Evolutionary conservation across 2,329 filamentous ascomycete species (phyloP).

Genomic region (Trichoderma brevicompactum): DNA sequence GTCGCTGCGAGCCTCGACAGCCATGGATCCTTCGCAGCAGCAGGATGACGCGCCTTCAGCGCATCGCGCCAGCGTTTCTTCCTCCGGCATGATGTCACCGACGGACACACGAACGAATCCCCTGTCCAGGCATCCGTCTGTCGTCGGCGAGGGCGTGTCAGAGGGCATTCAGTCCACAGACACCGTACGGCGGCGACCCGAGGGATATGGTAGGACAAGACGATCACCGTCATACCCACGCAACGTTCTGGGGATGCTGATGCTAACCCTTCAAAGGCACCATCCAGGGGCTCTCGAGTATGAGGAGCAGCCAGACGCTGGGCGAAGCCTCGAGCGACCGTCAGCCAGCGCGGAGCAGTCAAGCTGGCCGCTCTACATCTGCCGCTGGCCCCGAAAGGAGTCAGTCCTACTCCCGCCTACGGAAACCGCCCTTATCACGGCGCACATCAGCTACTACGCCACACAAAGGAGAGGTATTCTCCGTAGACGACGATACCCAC

Average conservation of each 20-base stretch:
- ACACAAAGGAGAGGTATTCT: constrained; percentile 84
- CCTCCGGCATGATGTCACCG: constrained; percentile 50
- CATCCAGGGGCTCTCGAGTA: constrained; percentile 34
- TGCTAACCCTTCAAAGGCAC: constrained; percentile 34
- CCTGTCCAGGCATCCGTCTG: constrained; percentile 42
- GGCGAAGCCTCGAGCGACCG: constrained; percentile 47
- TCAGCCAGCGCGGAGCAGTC: constrained; percentile 39
- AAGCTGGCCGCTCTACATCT: constrained; percentile 45
- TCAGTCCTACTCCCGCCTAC: constrained; percentile 55
- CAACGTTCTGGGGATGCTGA: background rate
- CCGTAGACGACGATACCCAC: constrained; percentile 82
- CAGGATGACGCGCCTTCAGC: constrained; percentile 42
- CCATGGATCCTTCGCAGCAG: constrained; percentile 51
- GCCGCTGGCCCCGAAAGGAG: constrained; percentile 51
- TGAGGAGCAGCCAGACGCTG: constrained; percentile 41
- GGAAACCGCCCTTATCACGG: constrained; percentile 74
- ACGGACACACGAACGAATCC: constrained; percentile 52
- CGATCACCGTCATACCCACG: constrained; percentile 10
- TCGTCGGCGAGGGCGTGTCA: constrained; percentile 48
- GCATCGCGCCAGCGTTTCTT: constrained; percentile 43
- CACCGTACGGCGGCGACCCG: constrained; percentile 62
- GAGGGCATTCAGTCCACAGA: constrained; percentile 64
- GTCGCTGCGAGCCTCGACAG: constrained; percentile 30
- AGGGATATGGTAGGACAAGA: constrained; percentile 59
- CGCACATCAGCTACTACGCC: constrained; percentile 78